Evolutionary conservation across 1,139 yeast species (phyloP).

Genomic region (Scheffersomyces illinoinensis): DNA sequence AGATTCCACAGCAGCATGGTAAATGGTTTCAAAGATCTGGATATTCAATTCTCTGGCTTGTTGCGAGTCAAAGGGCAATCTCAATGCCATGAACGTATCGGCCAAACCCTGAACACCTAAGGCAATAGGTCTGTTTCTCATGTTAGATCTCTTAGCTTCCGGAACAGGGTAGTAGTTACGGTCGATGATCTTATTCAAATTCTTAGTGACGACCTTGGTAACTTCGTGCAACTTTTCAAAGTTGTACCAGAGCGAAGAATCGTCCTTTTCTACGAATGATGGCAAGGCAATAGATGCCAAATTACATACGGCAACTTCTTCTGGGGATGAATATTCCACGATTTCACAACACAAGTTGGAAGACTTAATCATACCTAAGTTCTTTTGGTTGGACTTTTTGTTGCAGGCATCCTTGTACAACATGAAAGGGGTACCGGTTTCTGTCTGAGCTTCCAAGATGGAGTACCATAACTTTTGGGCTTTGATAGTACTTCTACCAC

Average conservation of each 20-base stretch:
- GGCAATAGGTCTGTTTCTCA: slow-evolving; percentile 62
- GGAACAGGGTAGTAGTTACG: slow-evolving; percentile 58
- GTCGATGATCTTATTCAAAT: slow-evolving; percentile 58
- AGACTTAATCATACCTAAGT: slow-evolving; percentile 82
- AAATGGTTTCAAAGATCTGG: slow-evolving; percentile 62
- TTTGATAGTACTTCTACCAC: slow-evolving; percentile 69
- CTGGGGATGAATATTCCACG: slow-evolving; percentile 84
- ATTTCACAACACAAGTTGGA: slow-evolving; percentile 90
- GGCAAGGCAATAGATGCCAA: slow-evolving; percentile 87
- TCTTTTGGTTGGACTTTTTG: slow-evolving; percentile 79
- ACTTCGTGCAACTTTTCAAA: slow-evolving; percentile 56
- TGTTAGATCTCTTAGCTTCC: slow-evolving; percentile 52
- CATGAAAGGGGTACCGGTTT: slow-evolving; percentile 93
- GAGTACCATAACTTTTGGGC: slow-evolving; percentile 91
- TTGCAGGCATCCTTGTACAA: slow-evolving; percentile 88
- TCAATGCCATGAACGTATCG: slow-evolving; percentile 56
- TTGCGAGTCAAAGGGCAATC: slow-evolving; percentile 58
- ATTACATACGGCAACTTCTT: slow-evolving; percentile 90
- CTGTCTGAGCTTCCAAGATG: slow-evolving; percentile 85
- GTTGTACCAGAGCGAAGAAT: slow-evolving; percentile 41
- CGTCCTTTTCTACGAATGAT: slow-evolving; percentile 54
- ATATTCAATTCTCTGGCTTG: slow-evolving; percentile 57
- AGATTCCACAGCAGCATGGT: slow-evolving; percentile 60
- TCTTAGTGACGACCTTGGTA: slow-evolving; percentile 53
- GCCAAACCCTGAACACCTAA: slow-evolving; percentile 67